These are phyloP conservation scores for Torulaspora indica DNA, from an alignment of 805 yeast genomes.

Conservation along the genomic window DNA sequence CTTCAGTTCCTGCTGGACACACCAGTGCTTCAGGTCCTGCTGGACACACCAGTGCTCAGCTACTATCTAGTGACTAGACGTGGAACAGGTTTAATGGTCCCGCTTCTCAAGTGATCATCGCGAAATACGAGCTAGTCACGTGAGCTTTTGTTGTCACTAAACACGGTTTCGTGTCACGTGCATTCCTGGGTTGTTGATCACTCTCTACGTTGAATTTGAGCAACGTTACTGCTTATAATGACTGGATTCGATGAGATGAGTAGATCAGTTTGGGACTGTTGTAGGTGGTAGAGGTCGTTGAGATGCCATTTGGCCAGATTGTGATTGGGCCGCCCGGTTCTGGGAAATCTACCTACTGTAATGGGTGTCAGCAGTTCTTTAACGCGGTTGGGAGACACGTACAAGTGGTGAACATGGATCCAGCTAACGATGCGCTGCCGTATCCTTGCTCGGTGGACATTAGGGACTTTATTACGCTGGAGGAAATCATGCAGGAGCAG, in stretches of 20 bases:
- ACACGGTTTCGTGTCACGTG: too few species aligned
- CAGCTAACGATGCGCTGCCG: constrained; percentile 71
- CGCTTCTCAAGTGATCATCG: too few species aligned
- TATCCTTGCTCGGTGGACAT: constrained; percentile 76
- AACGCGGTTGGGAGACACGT: constrained; percentile 91
- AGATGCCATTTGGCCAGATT: constrained; percentile 75
- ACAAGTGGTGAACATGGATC: constrained; percentile 83
- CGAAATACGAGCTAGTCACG: too few species aligned
- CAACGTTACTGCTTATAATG: too few species aligned
- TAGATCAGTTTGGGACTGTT: neutral
- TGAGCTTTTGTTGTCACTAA: too few species aligned
- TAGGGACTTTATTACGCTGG: constrained; percentile 68
- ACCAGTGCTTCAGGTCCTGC: too few species aligned
- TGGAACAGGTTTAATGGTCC: too few species aligned
- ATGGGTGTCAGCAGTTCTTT: constrained; percentile 87
- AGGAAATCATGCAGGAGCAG: constrained; percentile 70
- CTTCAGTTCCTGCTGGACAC: too few species aligned
- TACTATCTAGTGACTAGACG: too few species aligned
- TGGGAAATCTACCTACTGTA: constrained; percentile 92
- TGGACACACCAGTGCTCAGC: too few species aligned
- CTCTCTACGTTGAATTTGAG: too few species aligned
- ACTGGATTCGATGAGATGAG: constrained; percentile 8
- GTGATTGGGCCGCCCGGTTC: constrained; percentile 98
- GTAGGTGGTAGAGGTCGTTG: neutral
- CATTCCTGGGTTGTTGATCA: too few species aligned